phyloP scores from a whole-genome alignment of 495 filamentous ascomycete genomes.

The Xylaria flabelliformis region DNA sequence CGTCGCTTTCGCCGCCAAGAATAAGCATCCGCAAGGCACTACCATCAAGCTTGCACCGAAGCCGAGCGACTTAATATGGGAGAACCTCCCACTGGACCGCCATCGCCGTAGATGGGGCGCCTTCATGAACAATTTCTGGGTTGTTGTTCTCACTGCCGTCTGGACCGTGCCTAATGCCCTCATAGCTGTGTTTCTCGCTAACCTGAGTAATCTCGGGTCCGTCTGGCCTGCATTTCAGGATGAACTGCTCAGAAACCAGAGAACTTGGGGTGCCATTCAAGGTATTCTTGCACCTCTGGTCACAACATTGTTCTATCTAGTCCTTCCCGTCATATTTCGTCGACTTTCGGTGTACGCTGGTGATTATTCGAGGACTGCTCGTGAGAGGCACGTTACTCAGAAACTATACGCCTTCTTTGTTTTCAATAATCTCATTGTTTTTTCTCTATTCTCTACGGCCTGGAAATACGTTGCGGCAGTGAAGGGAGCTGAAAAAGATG shows the following conservation, averaged over 20 bases:
- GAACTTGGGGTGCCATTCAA: constrained; percentile 75
- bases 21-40: constrained; percentile 73
- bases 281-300: constrained; percentile 82
- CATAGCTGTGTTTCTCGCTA: constrained; percentile 80
- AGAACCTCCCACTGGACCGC: constrained; percentile 70
- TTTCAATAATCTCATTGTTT: constrained; percentile 84
- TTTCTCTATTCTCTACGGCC: constrained; percentile 74
- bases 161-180: constrained; percentile 82
- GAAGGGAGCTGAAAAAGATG: constrained; percentile 51
- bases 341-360: constrained; percentile 68
- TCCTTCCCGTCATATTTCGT: constrained; percentile 80
- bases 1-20: constrained; percentile 70
- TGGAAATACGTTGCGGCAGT: constrained; percentile 68
- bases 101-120: constrained; percentile 65
- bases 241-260: constrained; percentile 62
- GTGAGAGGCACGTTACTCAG: constrained; percentile 77
- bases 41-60: constrained; percentile 72
- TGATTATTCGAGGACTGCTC: constrained; percentile 76
- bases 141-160: constrained; percentile 68
- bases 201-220: constrained; percentile 69
- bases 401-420: constrained; percentile 86
- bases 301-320: constrained; percentile 76
- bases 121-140: constrained; percentile 73
- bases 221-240: constrained; percentile 73
- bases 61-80: constrained; percentile 84